Conservation (phyloP, 2,329 filamentous ascomycete genomes). For the Exserohilum rostratum region DNA sequence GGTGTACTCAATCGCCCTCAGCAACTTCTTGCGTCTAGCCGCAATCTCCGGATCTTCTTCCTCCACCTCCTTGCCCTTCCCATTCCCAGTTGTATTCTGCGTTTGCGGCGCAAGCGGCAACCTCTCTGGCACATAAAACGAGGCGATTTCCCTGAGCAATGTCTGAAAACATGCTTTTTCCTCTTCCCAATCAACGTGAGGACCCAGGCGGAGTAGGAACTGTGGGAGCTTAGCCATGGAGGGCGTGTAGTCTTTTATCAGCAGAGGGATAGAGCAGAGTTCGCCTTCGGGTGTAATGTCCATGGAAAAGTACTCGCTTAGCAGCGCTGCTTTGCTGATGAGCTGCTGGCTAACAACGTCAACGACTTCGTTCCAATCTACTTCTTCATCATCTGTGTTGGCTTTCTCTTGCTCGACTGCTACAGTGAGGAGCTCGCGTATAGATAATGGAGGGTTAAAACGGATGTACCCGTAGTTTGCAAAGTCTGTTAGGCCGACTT, state of each 20-base stretch:
- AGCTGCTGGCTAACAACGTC: slow-evolving; percentile 71
- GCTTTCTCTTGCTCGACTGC: slow-evolving; percentile 74
- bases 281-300: slow-evolving; percentile 80
- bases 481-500: slow-evolving; percentile 92
- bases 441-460: slow-evolving; percentile 75
- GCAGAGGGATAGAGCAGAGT: slow-evolving; percentile 77
- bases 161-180: slow-evolving; percentile 86
- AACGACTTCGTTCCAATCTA: slow-evolving; percentile 71
- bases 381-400: slow-evolving; percentile 56
- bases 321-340: slow-evolving; percentile 79
- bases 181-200: slow-evolving; percentile 82
- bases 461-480: slow-evolving; percentile 88
- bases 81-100: slow-evolving; percentile 49
- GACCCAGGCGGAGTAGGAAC: slow-evolving; percentile 87
- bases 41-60: slow-evolving; percentile 52
- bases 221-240: slow-evolving; percentile 83
- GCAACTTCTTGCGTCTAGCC: slow-evolving; percentile 69
- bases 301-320: slow-evolving; percentile 89
- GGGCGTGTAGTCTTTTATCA: slow-evolving; percentile 88
- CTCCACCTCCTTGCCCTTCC: slow-evolving; percentile 24
- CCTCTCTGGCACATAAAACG: slow-evolving; percentile 88
- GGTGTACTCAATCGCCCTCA: slow-evolving; percentile 77
- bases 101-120: slow-evolving; percentile 61
- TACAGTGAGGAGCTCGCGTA: slow-evolving; percentile 73
- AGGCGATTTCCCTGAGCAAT: slow-evolving; percentile 84